A percentile compares a stretch with the other conserved stretches of the same genome.
Evolutionary conservation across 148 eudicot genomes (phyloP).

Genomic region (Cornus controversa): DNA sequence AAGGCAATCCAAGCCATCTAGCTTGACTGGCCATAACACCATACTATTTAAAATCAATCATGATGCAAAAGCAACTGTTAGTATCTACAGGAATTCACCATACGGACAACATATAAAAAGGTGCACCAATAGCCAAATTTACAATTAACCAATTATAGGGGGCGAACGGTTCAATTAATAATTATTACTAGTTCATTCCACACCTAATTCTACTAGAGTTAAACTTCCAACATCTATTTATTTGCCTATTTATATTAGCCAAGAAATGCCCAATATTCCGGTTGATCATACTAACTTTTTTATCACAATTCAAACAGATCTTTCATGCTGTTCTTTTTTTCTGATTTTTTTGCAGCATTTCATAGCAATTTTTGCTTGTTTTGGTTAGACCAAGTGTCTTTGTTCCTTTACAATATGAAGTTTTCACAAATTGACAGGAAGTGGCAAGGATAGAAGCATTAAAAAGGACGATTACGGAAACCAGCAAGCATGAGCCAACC

Average conservation of each 20-base stretch:
- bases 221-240: background rate
- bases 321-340: background rate
- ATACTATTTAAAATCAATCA: no score
- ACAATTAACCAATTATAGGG: no score
- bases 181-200: background rate
- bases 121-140: no score
- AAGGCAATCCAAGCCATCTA: no score
- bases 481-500: conserved; percentile 1
- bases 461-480: conserved; percentile 4
- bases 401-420: background rate
- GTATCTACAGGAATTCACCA: no score
- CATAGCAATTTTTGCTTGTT: background rate
- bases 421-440: conserved; percentile 15
- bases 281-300: background rate
- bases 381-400: background rate
- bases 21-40: no score
- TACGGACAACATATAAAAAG: no score
- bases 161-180: no score
- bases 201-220: background rate
- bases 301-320: background rate
- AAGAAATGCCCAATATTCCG: background rate
- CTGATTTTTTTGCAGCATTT: background rate
- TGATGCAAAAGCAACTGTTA: no score
- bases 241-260: background rate
- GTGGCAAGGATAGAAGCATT: conserved; percentile 22